Evolutionary conservation across 495 filamentous ascomycete genomes (phyloP), one percentile per base, ranked within the genome.

Genomic region (Achaetomiella virescens): DNA sequence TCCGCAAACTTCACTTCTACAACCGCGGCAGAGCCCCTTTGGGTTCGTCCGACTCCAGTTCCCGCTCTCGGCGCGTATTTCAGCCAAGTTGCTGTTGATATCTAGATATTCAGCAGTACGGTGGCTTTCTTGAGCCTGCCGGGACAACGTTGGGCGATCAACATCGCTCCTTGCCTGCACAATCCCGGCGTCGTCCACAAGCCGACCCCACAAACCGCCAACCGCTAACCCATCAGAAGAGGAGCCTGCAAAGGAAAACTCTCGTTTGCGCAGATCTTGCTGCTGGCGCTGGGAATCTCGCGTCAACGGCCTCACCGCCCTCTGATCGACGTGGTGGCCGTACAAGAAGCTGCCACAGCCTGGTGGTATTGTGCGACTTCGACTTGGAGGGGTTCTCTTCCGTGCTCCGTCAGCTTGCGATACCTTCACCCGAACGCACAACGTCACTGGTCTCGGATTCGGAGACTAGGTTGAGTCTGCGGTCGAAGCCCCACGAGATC

Each of bases 291-390:
- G 22, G 15, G 20, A 45, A 52, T 21, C 55, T 21, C 40, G 7
- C 42, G 5, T 4, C 10, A 18, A 18, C 27, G 18, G n/a, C 43
- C 46, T 58, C 50, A 48, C 49, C 56, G 41, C 29, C 35, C 55
- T 22, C 33, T 38, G 36, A 56, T 54, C 52, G 42, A 43, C 52
- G 41, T 14, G 33, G 20, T 15, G 42, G 10, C 46, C 14, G 17
- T 36, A 44, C 20, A 50, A 56, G 29, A 43, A 42, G 45, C 38
- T 11, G 37, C 11, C 6, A 10, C 12, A n/a, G 29, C 54, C 54
- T 37, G 36, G 37, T 56, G 36, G 29, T 27, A 48, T 59, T 59
- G 50, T 59, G 52, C 45, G 57, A 51, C 51, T n/a, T 31, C 6
- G 27, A 36, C 9, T n/a, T 48, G 36, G 44, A 48, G 52, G 44